A percentile compares a stretch with the other conserved stretches of the same genome.
Conservation (phyloP, 352 stramenopile species). For the Pythium myriotylum region DNA sequence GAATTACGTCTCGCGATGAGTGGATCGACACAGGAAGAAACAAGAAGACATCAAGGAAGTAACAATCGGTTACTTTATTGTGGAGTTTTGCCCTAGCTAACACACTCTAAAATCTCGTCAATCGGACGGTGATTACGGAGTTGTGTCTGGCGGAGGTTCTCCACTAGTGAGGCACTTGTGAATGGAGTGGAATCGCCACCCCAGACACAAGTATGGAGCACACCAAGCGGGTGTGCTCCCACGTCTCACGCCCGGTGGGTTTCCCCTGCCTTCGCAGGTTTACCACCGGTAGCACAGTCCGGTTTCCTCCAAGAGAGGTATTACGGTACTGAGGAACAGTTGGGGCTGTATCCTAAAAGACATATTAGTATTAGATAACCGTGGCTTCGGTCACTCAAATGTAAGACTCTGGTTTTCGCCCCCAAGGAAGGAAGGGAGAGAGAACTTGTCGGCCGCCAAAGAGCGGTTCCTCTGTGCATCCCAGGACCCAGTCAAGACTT, state of each 20-base stretch:
- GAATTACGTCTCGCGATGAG: neutral
- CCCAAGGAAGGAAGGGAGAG: too few species aligned
- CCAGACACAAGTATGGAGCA: neutral
- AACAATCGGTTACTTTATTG: neutral
- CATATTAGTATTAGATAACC: neutral
- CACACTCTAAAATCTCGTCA: neutral
- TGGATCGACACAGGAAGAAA: neutral
- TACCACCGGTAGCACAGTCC: slow-evolving; percentile 1
- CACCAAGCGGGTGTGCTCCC: too few species aligned
- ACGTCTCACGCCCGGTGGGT: slow-evolving; percentile 12
- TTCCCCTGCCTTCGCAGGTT: slow-evolving; percentile 12
- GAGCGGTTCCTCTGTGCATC: too few species aligned
- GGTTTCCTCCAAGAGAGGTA: neutral
- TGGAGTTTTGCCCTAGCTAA: neutral
- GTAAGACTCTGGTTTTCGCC: too few species aligned
- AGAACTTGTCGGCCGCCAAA: too few species aligned
- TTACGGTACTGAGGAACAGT: neutral
- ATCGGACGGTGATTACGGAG: neutral
- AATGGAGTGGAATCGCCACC: slow-evolving; percentile 14
- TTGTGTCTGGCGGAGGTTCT: slow-evolving; percentile 11
- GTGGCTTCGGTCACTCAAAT: too few species aligned
- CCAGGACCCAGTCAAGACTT: too few species aligned
- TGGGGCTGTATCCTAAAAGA: neutral
- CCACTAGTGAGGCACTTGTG: slow-evolving; percentile 16
- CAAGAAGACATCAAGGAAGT: neutral